Base-by-base conservation (phyloP, 139 green algal species). In the Asterochloris sp. region DNA sequence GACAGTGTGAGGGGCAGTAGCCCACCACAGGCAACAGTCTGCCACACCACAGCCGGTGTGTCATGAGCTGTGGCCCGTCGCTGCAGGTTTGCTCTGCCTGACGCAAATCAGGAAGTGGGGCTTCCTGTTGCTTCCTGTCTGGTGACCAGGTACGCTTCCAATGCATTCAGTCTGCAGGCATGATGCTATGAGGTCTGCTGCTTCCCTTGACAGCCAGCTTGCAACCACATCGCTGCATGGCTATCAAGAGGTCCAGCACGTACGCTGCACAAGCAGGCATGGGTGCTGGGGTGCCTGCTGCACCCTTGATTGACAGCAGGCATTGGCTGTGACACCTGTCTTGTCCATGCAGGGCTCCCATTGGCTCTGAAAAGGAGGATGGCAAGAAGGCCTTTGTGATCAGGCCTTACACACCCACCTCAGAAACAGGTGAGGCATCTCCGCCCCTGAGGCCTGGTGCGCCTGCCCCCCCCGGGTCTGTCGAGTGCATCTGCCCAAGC, bases 381-480 rank as follows among this genome's bases (percentile, higher is more conserved):
- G 86, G 87, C 64, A 83, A 66, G 74, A 85, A 82, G 27, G 87
- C 82, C n/a, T 88, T 84, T 74, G 88, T 93, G 0, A 88, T 95
- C n/a, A 79, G 91, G 27, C 91, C 91, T 13, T 95, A 95, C 84
- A 95, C 91, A 0, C 91, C 91, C 29, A 90, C 90, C 13, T 85
- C 78, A 54, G 38, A 54, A 54, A 54, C 38, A 54, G 38, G 38
- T 54, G 38, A 6, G 38, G 38, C 38, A 6, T 54, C 38, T 54
- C 38, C 6, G 38, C 38, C 38, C 38, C 38, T 54, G 38, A 54
- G 38, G 38, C 38, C 38, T 54, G 38, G 38, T 54, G 38, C 6
- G 38, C 38, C 38, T 54, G 0, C 62, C 76, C 10, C 69, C 88
- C 12, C 38, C 2, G 4, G 2, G 38, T 54, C 38, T 10, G 38